Conservation (phyloP, 768 basidiomycete genomes). For the Lanmaoa pseudosensibilis region DNA sequence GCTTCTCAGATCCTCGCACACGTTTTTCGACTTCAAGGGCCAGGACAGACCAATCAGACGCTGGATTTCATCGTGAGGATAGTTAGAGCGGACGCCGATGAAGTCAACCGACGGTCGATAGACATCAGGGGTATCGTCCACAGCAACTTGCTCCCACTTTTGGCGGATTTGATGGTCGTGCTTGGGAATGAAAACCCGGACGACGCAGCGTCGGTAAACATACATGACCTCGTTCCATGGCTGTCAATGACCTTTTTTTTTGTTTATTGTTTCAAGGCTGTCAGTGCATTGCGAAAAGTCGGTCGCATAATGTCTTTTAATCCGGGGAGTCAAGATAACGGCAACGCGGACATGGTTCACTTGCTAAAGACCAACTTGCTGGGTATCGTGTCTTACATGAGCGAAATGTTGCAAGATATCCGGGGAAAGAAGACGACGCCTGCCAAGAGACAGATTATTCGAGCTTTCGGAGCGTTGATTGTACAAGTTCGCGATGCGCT, state of each 20-base stretch:
- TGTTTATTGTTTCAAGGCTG: slow-evolving; percentile 50
- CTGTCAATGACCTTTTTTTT: slow-evolving; percentile 32
- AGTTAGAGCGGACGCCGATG: slow-evolving; percentile 48
- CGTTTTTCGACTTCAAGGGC: slow-evolving; percentile 58
- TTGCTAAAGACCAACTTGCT: slow-evolving; percentile 79
- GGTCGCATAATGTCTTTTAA: slow-evolving; percentile 32
- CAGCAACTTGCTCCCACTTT: slow-evolving; percentile 64
- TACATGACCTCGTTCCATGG: slow-evolving; percentile 17
- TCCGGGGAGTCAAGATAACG: slow-evolving; percentile 28
- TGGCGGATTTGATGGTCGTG: slow-evolving; percentile 73
- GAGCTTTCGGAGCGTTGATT: slow-evolving; percentile 76
- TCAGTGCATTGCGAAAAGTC: slow-evolving; percentile 46
- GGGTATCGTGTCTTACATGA: slow-evolving; percentile 81
- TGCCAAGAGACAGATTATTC: slow-evolving; percentile 75
- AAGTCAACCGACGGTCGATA: slow-evolving; percentile 34
- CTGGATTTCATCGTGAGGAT: slow-evolving; percentile 61
- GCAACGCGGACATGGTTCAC: slow-evolving; percentile 44
- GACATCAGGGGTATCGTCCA: slow-evolving; percentile 55
- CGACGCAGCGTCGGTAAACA: slow-evolving; percentile 45
- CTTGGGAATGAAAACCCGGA: slow-evolving; percentile 68
- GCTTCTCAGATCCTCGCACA: slow-evolving; percentile 62
- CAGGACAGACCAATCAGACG: slow-evolving; percentile 55
- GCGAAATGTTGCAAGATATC: slow-evolving; percentile 82
- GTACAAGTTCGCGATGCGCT: slow-evolving; percentile 67
- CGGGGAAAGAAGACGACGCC: slow-evolving; percentile 70